phyloP scores from a whole-genome alignment of 768 basidiomycete species.

The Sarcodon aspratus region DNA sequence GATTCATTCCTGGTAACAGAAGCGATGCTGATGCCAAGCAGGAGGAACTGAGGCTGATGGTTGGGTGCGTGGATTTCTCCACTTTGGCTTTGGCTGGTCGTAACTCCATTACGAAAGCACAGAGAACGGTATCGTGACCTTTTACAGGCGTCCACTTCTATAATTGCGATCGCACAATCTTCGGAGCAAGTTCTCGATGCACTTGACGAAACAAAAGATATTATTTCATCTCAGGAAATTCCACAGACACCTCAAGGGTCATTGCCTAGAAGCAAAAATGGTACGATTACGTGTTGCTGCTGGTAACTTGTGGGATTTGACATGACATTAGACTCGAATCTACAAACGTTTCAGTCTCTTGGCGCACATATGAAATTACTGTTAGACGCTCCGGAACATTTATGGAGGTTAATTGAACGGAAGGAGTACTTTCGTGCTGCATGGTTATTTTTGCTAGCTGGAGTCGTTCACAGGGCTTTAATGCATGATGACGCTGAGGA shows the following conservation, averaged over 20 bases:
- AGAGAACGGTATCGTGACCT: conserved; percentile 89
- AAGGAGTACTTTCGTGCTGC: conserved; percentile 75
- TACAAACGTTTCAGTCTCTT: conserved; percentile 59
- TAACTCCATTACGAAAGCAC: conserved; percentile 40
- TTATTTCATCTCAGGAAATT: conserved; percentile 36
- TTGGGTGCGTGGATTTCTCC: conserved; percentile 56
- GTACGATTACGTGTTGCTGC: conserved; percentile 18
- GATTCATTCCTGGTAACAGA: conserved; percentile 22
- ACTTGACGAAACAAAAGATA: conserved; percentile 47
- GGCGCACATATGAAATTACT: conserved; percentile 89
- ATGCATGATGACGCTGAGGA: conserved; percentile 53
- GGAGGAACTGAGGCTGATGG: conserved; percentile 82
- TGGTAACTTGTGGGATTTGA: neutral
- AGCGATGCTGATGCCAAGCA: conserved; percentile 79
- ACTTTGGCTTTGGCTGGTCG: conserved; percentile 5
- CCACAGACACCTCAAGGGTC: conserved; percentile 31
- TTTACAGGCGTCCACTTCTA: conserved; percentile 76
- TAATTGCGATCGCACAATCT: conserved; percentile 63
- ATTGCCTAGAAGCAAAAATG: conserved; percentile 26
- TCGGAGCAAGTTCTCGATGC: conserved; percentile 54
- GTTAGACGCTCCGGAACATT: conserved; percentile 82
- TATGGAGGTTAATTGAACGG: conserved; percentile 80
- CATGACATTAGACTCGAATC: conserved; percentile 41
- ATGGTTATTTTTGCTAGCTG: conserved; percentile 78
- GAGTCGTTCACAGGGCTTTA: conserved; percentile 75